Percentiles rank a stretch among this genome's conserved stretches.
phyloP scores from a whole-genome alignment of 352 stramenopile species.

The Pythium insidiosum region DNA sequence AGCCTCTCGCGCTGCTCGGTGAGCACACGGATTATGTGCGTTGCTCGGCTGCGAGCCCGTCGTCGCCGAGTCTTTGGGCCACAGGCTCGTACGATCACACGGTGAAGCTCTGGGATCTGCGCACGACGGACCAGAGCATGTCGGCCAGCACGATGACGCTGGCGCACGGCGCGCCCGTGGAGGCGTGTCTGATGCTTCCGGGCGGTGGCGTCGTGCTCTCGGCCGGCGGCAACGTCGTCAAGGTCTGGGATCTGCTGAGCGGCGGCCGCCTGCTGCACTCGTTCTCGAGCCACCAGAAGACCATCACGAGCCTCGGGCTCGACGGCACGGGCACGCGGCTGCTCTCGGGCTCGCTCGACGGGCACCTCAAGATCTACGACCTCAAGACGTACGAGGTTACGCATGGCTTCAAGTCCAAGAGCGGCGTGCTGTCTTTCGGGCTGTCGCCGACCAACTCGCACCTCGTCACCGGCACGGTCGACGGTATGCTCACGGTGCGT shows the following conservation, averaged over 20 bases:
- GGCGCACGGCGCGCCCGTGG: constrained; percentile 85
- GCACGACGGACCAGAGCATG: constrained; percentile 54
- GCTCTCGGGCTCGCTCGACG: constrained; percentile 86
- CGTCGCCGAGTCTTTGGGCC: constrained; percentile 73
- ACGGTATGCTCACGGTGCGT: constrained; percentile 79
- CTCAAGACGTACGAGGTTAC: constrained; percentile 88
- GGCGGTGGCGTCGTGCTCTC: constrained; percentile 78
- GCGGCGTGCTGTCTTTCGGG: constrained; percentile 68
- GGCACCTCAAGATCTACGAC: constrained; percentile 92
- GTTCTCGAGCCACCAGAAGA: constrained; percentile 92
- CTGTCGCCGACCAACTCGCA: constrained; percentile 84
- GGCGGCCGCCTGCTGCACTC: constrained; percentile 79
- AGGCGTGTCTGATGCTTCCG: constrained; percentile 82
- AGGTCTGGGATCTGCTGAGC: constrained; percentile 90
- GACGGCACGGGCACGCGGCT: constrained; percentile 85
- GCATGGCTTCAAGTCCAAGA: constrained; percentile 86
- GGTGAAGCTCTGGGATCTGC: constrained; percentile 89
- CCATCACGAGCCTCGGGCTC: constrained; percentile 86
- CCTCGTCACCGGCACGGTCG: constrained; percentile 65
- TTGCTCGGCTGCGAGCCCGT: constrained; percentile 55
- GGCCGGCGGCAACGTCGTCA: constrained; percentile 85
- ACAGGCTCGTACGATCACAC: constrained; percentile 91
- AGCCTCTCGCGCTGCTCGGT: constrained; percentile 58
- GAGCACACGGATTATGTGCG: constrained; percentile 89
- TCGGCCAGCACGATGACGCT: constrained; percentile 43